A percentile compares a stretch with the other conserved stretches of the same genome.
These are phyloP conservation scores for Nannochloris sp. DNA, from an alignment of 139 green algal genomes.

Conservation along the genomic window DNA sequence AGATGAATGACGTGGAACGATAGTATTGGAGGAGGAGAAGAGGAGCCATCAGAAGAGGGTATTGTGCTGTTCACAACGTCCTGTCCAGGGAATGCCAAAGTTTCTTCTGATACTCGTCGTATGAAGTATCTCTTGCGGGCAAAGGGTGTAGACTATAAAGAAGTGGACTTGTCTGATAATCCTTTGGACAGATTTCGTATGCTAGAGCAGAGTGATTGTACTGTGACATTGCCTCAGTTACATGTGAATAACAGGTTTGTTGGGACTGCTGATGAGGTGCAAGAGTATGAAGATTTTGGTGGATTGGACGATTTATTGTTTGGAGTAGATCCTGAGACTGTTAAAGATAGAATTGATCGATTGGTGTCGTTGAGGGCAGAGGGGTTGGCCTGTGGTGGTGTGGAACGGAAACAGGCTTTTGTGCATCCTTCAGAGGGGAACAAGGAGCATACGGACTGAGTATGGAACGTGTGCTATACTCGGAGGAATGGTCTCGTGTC, in stretches of 20 bases:
- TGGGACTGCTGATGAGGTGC: conserved; percentile 6
- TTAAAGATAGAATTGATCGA: not conserved
- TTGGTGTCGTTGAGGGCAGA: not conserved
- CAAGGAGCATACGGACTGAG: too few relatives aligned
- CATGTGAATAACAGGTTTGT: conserved; percentile 44
- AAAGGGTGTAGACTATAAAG: conserved; percentile 41
- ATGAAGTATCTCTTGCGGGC: conserved; percentile 35
- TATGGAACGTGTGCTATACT: not conserved
- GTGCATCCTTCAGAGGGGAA: too few relatives aligned
- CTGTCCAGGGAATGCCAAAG: conserved; percentile 32
- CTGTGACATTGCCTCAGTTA: conserved; percentile 39
- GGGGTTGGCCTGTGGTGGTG: not conserved
- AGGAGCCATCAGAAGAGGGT: not conserved
- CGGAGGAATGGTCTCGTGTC: not conserved
- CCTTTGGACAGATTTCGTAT: conserved; percentile 29
- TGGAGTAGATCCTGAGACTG: not conserved
- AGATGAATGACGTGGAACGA: too few relatives aligned
- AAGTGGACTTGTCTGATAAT: conserved; percentile 42
- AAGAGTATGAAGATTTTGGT: conserved; percentile 38
- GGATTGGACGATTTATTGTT: conserved; percentile 18
- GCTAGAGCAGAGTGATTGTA: conserved; percentile 27
- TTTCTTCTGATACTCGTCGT: conserved; percentile 36
- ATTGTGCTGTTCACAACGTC: conserved; percentile 42
- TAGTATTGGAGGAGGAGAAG: too few relatives aligned
- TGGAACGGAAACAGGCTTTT: too few relatives aligned